Evolutionary conservation across 192 early-diverging fungal genomes (phyloP).

Genomic region (Coemansia sp.): DNA sequence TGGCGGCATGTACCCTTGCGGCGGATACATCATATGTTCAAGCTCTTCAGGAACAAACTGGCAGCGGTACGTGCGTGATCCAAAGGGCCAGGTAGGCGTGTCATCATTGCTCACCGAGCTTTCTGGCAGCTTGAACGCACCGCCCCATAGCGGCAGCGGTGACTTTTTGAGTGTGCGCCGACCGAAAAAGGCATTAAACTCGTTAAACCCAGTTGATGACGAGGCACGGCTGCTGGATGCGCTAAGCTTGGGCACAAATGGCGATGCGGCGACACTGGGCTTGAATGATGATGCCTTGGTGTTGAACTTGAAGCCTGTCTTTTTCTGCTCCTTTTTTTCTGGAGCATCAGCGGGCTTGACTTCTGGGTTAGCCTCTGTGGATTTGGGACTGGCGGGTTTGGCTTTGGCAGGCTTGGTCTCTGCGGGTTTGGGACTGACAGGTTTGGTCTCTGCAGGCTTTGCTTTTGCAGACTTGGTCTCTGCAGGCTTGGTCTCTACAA

Average conservation of each 20-base stretch:
- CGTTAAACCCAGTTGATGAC: slow-evolving; percentile 27
- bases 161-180: slow-evolving; percentile 39
- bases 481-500: not conserved
- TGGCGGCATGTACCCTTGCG: slow-evolving; percentile 42
- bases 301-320: slow-evolving; percentile 65
- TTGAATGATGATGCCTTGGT: slow-evolving; percentile 75
- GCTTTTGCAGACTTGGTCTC: not conserved
- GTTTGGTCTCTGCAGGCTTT: not conserved
- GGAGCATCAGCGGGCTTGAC: not conserved
- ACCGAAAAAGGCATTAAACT: slow-evolving; percentile 52
- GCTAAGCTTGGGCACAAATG: slow-evolving; percentile 67
- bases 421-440: not conserved
- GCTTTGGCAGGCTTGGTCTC: not conserved
- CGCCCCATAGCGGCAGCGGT: slow-evolving; percentile 37
- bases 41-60: slow-evolving; percentile 47
- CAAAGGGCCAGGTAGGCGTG: slow-evolving; percentile 51
- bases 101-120: slow-evolving; percentile 9
- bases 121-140: slow-evolving; percentile 25
- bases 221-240: slow-evolving; percentile 41
- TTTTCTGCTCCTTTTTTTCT: slow-evolving; percentile 18
- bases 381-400: not conserved
- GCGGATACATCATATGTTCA: slow-evolving; percentile 42
- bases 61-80: slow-evolving; percentile 45
- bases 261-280: slow-evolving; percentile 67
- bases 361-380: not conserved